Evolutionary conservation across 495 filamentous ascomycete species (phyloP).

Genomic region (Xylaria sp.): DNA sequence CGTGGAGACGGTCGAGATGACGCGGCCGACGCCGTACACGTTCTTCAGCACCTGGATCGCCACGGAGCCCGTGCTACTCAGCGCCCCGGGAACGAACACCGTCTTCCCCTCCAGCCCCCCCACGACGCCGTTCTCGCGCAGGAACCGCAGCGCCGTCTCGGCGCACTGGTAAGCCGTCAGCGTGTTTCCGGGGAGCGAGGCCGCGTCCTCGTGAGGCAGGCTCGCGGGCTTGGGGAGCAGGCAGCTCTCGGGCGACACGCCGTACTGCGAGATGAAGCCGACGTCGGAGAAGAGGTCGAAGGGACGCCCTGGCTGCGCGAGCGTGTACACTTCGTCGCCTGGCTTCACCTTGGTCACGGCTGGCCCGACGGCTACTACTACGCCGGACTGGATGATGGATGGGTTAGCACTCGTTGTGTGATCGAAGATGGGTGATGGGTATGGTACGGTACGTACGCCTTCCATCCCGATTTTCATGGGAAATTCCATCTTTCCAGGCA

Average conservation of each 20-base stretch:
- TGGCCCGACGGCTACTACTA: slow-evolving; percentile 52
- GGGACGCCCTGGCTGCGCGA: slow-evolving; percentile 33
- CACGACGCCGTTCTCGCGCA: slow-evolving; percentile 44
- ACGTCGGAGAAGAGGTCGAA: slow-evolving; percentile 31
- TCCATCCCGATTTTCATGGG: slow-evolving; percentile 39
- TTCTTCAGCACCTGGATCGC: slow-evolving; percentile 62
- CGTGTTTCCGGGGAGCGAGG: slow-evolving; percentile 51
- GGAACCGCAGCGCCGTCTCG: slow-evolving; percentile 42
- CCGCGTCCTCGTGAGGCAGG: slow-evolving; percentile 42
- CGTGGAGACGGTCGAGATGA: slow-evolving; percentile 62
- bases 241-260: slow-evolving; percentile 35
- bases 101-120: slow-evolving; percentile 59
- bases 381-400: slow-evolving; percentile 43
- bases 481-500: slow-evolving; percentile 34
- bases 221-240: slow-evolving; percentile 50
- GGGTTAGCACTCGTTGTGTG: neutral
- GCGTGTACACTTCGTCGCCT: slow-evolving; percentile 61
- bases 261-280: slow-evolving; percentile 51
- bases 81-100: slow-evolving; percentile 59
- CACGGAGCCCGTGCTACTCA: slow-evolving; percentile 58
- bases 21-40: slow-evolving; percentile 54
- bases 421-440: neutral
- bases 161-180: slow-evolving; percentile 44
- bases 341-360: slow-evolving; percentile 50
- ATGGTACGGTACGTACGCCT: slow-evolving; percentile 35